Base-by-base conservation (phyloP, 345 rosid species). In the Camelina neglecta region DNA sequence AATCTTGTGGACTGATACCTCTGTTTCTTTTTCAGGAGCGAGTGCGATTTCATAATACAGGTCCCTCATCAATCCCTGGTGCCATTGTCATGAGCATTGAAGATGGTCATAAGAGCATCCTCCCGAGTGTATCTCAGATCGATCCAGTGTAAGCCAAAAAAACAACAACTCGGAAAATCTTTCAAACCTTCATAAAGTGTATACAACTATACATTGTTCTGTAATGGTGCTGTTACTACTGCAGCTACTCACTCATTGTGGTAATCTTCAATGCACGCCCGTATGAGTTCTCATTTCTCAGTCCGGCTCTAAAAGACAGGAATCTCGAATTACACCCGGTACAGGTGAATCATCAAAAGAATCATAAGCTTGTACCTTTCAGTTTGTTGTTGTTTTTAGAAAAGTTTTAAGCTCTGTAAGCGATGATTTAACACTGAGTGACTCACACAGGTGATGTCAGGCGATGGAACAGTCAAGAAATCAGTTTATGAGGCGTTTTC, bases 31-130 rank as follows among this genome's bases (percentile, higher is more conserved):
- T 54, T 54, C 81, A 90, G 97, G 85, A 83, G 65, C 85, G 96
- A 21, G 88, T 92, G 23, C 83, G 80, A 23, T 90, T 94, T 83
- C 93, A 85, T 71, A 94, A 90, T 68, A 85, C 88, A 12, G 93
- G 96, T 45, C 90, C 90, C 49, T 85, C 89, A 51, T 82, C 86
- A 47, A 63, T 90, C 69, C 93, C 88, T 8, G 99, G 97, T 26
- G 84, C 90, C 71, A 88, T 92, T 49, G 92, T 82, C 74, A 89
- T 92, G 92, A 88, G 93, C 84, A 84, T 95, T 78, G 97, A 95
- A 84, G 97, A 90, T 83, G 93, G 93, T 50, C 78, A 75, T 44
- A 78, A 81, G 77, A 92, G 86, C 71, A 66, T 74, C 59, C 84
- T 74, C 59, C 84, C 88, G 1, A 89, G 89, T 65, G 65, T 89